These are phyloP conservation scores for Echium plantagineum DNA, from an alignment of 257 asterid genomes.

Conservation along the genomic window DNA sequence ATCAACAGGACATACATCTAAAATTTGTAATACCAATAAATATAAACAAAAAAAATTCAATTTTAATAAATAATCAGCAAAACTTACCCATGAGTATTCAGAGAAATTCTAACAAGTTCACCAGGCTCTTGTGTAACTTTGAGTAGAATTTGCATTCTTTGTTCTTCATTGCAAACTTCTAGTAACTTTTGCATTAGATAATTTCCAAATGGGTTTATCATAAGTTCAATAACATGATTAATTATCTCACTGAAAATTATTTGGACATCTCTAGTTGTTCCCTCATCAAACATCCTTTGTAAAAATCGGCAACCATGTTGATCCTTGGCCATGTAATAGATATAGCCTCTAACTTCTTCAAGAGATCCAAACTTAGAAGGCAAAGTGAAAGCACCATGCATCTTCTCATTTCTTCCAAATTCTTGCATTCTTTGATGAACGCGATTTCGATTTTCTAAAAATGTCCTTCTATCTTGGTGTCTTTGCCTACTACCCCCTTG, in stretches of 20 bases:
- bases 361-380: constrained; percentile 42
- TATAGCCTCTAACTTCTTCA: constrained; percentile 45
- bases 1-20: constrained; percentile 12
- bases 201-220: constrained; percentile 91
- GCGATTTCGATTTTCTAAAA: constrained; percentile 18
- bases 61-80: not conserved
- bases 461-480: constrained; percentile 28
- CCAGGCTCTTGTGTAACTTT: constrained; percentile 67
- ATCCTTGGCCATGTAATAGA: constrained; percentile 56
- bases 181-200: constrained; percentile 87
- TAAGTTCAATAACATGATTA: constrained; percentile 66
- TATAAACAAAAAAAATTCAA: not conserved
- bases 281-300: constrained; percentile 78
- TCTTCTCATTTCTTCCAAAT: constrained; percentile 15
- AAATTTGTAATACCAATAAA: not conserved
- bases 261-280: constrained; percentile 54
- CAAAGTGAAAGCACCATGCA: constrained; percentile 20
- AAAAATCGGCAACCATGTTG: constrained; percentile 91
- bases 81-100: constrained; percentile 85
- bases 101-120: constrained; percentile 67
- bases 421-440: constrained; percentile 21
- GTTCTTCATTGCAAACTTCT: constrained; percentile 87
- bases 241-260: constrained; percentile 63
- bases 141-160: constrained; percentile 55
- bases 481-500: constrained; percentile 24